These are phyloP conservation scores for Orychophragmus violaceus DNA, from an alignment of 345 rosid species.

Conservation along the genomic window DNA sequence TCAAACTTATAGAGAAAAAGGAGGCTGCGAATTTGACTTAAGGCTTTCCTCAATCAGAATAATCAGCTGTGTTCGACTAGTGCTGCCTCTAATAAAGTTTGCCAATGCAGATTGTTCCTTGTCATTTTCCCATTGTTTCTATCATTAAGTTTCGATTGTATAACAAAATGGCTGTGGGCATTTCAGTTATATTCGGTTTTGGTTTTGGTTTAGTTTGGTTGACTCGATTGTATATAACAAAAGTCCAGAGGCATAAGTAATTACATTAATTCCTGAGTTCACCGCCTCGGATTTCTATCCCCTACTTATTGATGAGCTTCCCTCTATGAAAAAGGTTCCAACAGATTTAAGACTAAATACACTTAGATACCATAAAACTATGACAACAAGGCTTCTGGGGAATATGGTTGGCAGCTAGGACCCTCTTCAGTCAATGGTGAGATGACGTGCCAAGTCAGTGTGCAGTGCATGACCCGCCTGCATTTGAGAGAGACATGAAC, in stretches of 20 bases:
- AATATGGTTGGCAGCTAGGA: not conserved
- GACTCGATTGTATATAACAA: not conserved
- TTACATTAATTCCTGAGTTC: not conserved
- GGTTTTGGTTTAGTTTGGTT: not conserved
- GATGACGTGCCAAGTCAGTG: constrained; percentile 15
- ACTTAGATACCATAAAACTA: too few species aligned
- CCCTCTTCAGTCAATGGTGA: constrained; percentile 14
- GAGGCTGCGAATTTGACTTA: constrained; percentile 47
- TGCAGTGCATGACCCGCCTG: too few species aligned
- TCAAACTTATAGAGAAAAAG: constrained; percentile 49
- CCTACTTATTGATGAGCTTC: not conserved
- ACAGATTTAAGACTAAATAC: not conserved
- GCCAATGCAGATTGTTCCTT: constrained; percentile 9
- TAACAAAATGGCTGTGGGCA: too few species aligned
- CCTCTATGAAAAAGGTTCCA: not conserved
- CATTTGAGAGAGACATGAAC: not conserved
- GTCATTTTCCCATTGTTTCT: not conserved
- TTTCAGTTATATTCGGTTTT: too few species aligned
- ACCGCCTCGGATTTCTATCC: not conserved
- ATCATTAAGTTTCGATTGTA: too few species aligned
- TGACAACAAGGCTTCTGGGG: not conserved
- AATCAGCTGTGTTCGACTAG: not conserved
- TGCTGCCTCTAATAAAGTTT: not conserved
- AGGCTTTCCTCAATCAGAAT: constrained; percentile 1
- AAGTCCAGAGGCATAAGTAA: not conserved